These are phyloP conservation scores for Aquanectria penicillioides DNA, from an alignment of 2,329 filamentous ascomycete genomes.

Conservation along the genomic window DNA sequence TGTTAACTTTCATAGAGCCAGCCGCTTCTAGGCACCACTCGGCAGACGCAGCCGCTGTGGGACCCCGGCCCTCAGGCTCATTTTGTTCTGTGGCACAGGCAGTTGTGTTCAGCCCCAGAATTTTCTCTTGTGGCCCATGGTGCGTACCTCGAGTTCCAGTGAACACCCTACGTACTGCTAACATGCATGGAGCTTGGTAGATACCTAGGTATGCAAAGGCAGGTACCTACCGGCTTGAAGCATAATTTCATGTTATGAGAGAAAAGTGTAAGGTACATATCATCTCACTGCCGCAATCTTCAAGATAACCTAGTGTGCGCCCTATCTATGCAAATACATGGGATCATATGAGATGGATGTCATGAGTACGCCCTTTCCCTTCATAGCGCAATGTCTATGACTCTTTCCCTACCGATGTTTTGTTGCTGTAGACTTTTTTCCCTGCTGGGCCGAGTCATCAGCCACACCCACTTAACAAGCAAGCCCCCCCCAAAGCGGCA, in stretches of 20 bases:
- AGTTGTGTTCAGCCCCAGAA: not conserved
- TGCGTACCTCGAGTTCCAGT: not conserved
- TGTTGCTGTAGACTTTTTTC: not conserved
- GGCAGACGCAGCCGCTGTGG: constrained; percentile 30
- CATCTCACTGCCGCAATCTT: too few species aligned
- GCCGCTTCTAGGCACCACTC: constrained; percentile 34
- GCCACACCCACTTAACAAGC: constrained; percentile 19
- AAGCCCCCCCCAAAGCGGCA: constrained; percentile 4
- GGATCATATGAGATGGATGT: too few species aligned
- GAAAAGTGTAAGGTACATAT: too few species aligned
- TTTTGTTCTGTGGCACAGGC: too few species aligned
- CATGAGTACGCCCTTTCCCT: too few species aligned
- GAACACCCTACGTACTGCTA: too few species aligned
- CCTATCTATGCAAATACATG: too few species aligned
- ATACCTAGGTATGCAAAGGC: too few species aligned
- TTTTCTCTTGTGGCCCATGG: not conserved
- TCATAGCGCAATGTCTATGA: not conserved
- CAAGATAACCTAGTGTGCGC: too few species aligned
- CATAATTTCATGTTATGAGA: too few species aligned
- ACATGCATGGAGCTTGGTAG: too few species aligned
- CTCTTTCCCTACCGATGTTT: constrained; percentile 2
- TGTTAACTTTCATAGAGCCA: constrained; percentile 12
- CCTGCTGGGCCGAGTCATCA: constrained; percentile 23
- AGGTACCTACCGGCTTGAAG: too few species aligned
- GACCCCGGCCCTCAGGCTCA: not conserved